phyloP scores from a whole-genome alignment of 192 early-diverging fungal genomes.

The Thamnidium elegans region DNA sequence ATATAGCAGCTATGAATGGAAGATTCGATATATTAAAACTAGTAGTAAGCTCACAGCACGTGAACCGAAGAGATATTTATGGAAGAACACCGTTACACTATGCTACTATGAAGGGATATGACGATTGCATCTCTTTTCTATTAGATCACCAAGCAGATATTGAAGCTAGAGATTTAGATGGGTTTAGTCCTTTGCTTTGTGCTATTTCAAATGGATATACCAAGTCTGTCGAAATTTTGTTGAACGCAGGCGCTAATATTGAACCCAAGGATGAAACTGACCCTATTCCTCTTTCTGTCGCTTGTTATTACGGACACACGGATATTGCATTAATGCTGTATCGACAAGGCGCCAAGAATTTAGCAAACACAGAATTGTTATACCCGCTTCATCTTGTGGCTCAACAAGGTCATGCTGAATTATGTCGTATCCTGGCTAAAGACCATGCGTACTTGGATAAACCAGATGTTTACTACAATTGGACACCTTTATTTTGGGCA shows the following conservation, averaged over 20 bases:
- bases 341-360: conserved; percentile 66
- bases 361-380: conserved; percentile 75
- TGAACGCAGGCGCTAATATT: conserved; percentile 62
- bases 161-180: conserved; percentile 80
- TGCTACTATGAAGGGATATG: conserved; percentile 84
- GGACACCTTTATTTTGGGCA: conserved; percentile 94
- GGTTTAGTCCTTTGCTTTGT: conserved; percentile 81
- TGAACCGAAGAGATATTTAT: conserved; percentile 80
- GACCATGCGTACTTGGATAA: conserved; percentile 72
- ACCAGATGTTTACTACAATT: conserved; percentile 85
- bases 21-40: conserved; percentile 65
- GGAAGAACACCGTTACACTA: conserved; percentile 89
- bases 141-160: conserved; percentile 50
- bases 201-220: conserved; percentile 80
- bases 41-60: conserved; percentile 38
- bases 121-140: conserved; percentile 60
- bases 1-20: conserved; percentile 84
- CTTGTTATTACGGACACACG: conserved; percentile 87
- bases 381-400: conserved; percentile 90
- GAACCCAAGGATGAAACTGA: conserved; percentile 57
- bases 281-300: conserved; percentile 73
- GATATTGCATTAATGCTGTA: conserved; percentile 82
- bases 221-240: conserved; percentile 67
- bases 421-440: conserved; percentile 70
- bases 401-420: conserved; percentile 73